Percentiles rank a stretch among this genome's conserved stretches.
phyloP scores from a whole-genome alignment of 2,329 filamentous ascomycete genomes.

The Alternaria rosae region DNA sequence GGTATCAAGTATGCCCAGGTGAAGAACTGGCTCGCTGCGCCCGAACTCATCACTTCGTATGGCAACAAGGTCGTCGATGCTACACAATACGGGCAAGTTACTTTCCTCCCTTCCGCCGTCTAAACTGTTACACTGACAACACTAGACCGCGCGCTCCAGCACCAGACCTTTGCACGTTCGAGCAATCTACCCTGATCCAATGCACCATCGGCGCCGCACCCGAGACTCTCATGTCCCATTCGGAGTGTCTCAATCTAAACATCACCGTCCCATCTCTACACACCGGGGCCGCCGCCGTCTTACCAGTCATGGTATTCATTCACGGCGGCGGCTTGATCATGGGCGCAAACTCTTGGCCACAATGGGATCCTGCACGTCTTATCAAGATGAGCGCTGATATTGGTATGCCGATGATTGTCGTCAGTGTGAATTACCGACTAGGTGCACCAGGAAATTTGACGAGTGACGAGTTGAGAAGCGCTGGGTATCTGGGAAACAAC shows the following conservation, averaged over 20 bases:
- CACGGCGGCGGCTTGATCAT: constrained; percentile 60
- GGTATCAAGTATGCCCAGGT: constrained; percentile 47
- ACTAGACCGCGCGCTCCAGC: constrained; percentile 26
- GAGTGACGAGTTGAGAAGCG: constrained; percentile 54
- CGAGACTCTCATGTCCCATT: constrained; percentile 51
- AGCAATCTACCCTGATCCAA: constrained; percentile 33
- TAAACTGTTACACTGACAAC: background rate
- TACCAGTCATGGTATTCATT: constrained; percentile 61
- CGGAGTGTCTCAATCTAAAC: constrained; percentile 60
- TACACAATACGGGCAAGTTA: constrained; percentile 39
- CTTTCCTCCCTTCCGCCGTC: background rate
- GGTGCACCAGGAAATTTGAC: constrained; percentile 45
- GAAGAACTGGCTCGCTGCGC: constrained; percentile 38
- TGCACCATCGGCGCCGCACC: constrained; percentile 17
- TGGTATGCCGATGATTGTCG: constrained; percentile 53
- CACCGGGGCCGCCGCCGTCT: constrained; percentile 20
- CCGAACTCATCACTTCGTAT: constrained; percentile 35
- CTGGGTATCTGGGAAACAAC: constrained; percentile 44
- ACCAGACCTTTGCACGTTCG: constrained; percentile 23
- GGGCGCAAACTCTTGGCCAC: constrained; percentile 60
- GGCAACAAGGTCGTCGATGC: constrained; percentile 30
- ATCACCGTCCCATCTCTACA: constrained; percentile 53
- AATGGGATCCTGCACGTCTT: constrained; percentile 57
- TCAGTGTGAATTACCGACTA: constrained; percentile 44
- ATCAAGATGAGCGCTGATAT: constrained; percentile 53